Percentiles rank a stretch among this genome's conserved stretches.
These are phyloP conservation scores for Sisymbrium irio DNA, from an alignment of 345 rosid genomes.

Conservation along the genomic window DNA sequence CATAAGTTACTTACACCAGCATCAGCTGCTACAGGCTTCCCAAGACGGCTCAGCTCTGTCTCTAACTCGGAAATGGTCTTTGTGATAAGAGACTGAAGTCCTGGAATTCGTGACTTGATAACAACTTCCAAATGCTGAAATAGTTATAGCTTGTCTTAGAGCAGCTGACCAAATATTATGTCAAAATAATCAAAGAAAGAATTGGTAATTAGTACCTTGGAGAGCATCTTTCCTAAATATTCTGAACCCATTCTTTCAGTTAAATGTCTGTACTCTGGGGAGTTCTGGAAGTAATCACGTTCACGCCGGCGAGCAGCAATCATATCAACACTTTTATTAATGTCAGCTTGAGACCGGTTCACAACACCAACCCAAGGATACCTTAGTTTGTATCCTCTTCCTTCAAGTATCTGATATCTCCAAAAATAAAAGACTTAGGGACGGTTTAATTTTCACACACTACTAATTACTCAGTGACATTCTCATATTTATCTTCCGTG, in stretches of 20 bases:
- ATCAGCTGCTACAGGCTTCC: constrained; percentile 89
- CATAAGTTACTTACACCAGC: constrained; percentile 65
- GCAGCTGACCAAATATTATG: not conserved
- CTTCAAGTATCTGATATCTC: constrained; percentile 75
- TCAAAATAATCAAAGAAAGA: not conserved
- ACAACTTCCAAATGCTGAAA: constrained; percentile 96
- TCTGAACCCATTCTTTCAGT: constrained; percentile 87
- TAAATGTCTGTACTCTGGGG: constrained; percentile 72
- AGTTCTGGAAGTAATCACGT: constrained; percentile 67
- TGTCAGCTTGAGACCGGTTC: constrained; percentile 98
- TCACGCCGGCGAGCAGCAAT: constrained; percentile 96
- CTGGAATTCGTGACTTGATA: constrained; percentile 89
- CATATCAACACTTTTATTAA: constrained; percentile 96
- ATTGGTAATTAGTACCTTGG: constrained; percentile 56
- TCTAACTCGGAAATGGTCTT: constrained; percentile 83
- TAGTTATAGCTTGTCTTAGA: constrained; percentile 26
- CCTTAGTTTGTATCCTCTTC: constrained; percentile 77
- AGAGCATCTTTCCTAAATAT: constrained; percentile 84
- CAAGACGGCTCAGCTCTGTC: constrained; percentile 81
- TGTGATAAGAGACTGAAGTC: constrained; percentile 85
- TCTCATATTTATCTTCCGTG: constrained; percentile 6
- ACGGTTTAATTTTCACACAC: not conserved
- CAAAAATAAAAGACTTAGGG: constrained; percentile 7
- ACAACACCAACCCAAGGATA: constrained; percentile 98
- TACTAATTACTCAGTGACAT: not conserved